Evolutionary conservation across 371 early-diverging fungal genomes (phyloP), one percentile per base, ranked within the genome.

Genomic region (Saksenaea oblongispora): DNA sequence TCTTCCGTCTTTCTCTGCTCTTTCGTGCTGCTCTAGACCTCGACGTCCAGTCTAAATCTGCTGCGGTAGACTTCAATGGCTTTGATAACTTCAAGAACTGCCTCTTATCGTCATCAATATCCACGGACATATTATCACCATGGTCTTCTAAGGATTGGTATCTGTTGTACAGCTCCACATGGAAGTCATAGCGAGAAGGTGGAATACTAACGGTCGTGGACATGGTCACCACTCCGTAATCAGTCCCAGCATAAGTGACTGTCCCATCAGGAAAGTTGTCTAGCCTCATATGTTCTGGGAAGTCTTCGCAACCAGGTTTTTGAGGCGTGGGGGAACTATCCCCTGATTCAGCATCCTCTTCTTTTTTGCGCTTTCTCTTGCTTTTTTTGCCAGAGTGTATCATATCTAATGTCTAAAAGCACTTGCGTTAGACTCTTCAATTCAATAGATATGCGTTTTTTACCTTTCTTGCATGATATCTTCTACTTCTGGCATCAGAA

Each of bases 141-240:
- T 22, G n/a, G 8, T 18, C 18, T 4, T 47, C 18, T 47, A 47
- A 22, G 18, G 47, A 8, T 18, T 47, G 47, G 8, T 47, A 47
- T 17, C 18, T 47, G 18, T 47, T 47, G 47, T 47, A 47, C 18
- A 47, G 18, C 9, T 47, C 47, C 47, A 47, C 22, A 47, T 47
- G 47, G 47, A 47, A 47, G 22, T 47, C 18, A 47, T 47, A 47
- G 47, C 18, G 18, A 9, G 47, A 18, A 18, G 18, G 18, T 8
- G 47, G 47, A 4, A 47, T 47, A 47, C 47, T 47, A 9, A 18
- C 47, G 18, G 47, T 47, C 22, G 47, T 18, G 9, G 47, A 47
- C 47, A 47, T 47, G 22, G 47, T 47, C 47, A 47, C 47, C 18
- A 47, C 47, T 18, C 47, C 47, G 47, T 47, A 47, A 22, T 47